A percentile compares a stretch with the other conserved stretches of the same genome.
Evolutionary conservation across 2,329 filamentous ascomycete genomes (phyloP).

Genomic region (Exophiala sp.): DNA sequence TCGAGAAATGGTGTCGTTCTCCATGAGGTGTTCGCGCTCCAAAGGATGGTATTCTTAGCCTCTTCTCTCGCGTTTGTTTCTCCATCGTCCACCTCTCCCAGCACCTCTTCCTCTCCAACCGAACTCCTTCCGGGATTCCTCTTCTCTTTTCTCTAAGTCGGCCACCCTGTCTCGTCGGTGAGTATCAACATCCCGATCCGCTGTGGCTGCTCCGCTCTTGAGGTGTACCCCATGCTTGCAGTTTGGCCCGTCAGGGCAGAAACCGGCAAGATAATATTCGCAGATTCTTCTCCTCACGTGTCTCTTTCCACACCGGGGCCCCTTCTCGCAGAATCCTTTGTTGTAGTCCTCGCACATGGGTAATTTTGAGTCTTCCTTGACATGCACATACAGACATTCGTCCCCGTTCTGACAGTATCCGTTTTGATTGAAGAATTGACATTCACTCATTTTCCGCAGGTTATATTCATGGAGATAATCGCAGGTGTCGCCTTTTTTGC

Average conservation of each 20-base stretch:
- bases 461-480: constrained; percentile 99
- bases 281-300: constrained; percentile 82
- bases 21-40: too few species aligned
- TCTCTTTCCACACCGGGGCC: constrained; percentile 80
- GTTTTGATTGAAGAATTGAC: constrained; percentile 90
- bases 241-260: constrained; percentile 77
- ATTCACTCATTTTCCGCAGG: constrained; percentile 95
- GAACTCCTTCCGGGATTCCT: constrained; percentile 26
- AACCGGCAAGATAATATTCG: constrained; percentile 83
- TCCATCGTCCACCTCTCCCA: constrained; percentile 26
- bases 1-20: too few species aligned
- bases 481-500: constrained; percentile 95
- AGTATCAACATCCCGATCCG: constrained; percentile 19
- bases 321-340: constrained; percentile 87
- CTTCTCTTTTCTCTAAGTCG: constrained; percentile 25
- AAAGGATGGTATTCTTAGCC: background rate
- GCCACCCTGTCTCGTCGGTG: constrained; percentile 18
- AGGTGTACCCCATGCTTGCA: constrained; percentile 77
- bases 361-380: constrained; percentile 75
- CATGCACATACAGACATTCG: constrained; percentile 90
- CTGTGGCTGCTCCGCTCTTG: constrained; percentile 15
- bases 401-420: constrained; percentile 96
- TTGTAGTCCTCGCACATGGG: constrained; percentile 89
- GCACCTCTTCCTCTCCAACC: constrained; percentile 21
- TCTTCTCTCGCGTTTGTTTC: constrained; percentile 25